phyloP scores from a whole-genome alignment of 2,329 filamentous ascomycete species.

The Botrytis tulipae region DNA sequence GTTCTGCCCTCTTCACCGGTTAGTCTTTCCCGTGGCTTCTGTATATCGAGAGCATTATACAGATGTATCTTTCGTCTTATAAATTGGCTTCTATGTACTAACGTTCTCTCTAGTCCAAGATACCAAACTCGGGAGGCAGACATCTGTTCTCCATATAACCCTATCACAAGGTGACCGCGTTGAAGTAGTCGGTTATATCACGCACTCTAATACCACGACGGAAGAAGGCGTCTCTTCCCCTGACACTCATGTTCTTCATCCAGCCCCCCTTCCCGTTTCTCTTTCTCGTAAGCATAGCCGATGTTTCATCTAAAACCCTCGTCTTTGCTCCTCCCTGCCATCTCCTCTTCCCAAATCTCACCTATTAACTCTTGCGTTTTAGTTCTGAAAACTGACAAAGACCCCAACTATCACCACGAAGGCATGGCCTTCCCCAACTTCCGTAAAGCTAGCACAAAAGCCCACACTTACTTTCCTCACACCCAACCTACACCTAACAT shows the following conservation, averaged over 20 bases:
- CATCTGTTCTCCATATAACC: conserved; percentile 61
- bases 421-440: conserved; percentile 34
- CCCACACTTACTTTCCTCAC: conserved; percentile 52
- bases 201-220: conserved; percentile 58
- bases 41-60: background rate
- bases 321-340: background rate
- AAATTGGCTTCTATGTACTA: background rate
- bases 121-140: conserved; percentile 62
- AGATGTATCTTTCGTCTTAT: background rate
- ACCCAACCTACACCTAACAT: conserved; percentile 43
- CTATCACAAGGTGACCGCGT: conserved; percentile 55
- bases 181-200: conserved; percentile 64
- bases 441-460: conserved; percentile 43
- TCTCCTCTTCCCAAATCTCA: conserved; percentile 47
- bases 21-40: background rate
- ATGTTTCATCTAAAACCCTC: background rate
- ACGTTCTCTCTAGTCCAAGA: conserved; percentile 48
- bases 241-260: conserved; percentile 52
- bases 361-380: conserved; percentile 42
- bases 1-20: conserved; percentile 51
- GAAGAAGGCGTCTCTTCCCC: conserved; percentile 57
- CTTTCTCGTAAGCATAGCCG: conserved; percentile 34
- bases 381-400: conserved; percentile 44
- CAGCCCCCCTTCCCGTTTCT: conserved; percentile 41
- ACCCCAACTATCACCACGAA: conserved; percentile 45